Base-by-base conservation (phyloP, 768 basidiomycete species). In the Lactarius psammicola region DNA sequence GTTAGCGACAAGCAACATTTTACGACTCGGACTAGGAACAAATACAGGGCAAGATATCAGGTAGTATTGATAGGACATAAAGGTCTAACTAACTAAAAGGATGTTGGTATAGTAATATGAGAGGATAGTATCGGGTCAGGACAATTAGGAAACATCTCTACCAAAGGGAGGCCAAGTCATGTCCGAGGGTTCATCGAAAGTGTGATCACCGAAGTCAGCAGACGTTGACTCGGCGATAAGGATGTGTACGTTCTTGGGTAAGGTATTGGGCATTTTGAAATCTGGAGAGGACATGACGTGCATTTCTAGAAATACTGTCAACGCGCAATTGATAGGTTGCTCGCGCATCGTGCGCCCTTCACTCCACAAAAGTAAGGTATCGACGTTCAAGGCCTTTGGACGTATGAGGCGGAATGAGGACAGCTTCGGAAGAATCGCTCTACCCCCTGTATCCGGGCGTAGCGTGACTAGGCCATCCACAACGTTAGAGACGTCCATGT, bases 111-210 rank as follows among this genome's bases (percentile, higher is more conserved):
- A 65, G 28, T n/a, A 46, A 38, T 46, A 28, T 13, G 15, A 2
- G n/a, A 4, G 18, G 20, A 20, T 54, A 11, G 34, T 38, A 23
- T 56, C 40, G 17, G 18, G n/a, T 56, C 28, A 15, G 18, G n/a
- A 7, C 10, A 36, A 36, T 66, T 38, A 66, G 56, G 36, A 42
- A 38, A 59, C 38, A 26, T 69, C 68, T 58, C 59, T 69, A 49
- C 68, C 68, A 56, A 69, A 69, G 23, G 68, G 66, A 31, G 53
- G 58, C 17, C 59, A 68, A 36, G 57, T 68, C 68, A 69, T 68
- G 56, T 68, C 63, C 26, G 54, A 30, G n/a, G 68, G 68, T 31
- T 69, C 67, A 40, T 68, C 63, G 51, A 68, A 69, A 18, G 44
- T 31, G 26, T 36, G 38, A 58, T 58, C 62, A 33, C 17, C 4